phyloP scores from a whole-genome alignment of 805 yeast species.

The Clavispora santaluciae region DNA sequence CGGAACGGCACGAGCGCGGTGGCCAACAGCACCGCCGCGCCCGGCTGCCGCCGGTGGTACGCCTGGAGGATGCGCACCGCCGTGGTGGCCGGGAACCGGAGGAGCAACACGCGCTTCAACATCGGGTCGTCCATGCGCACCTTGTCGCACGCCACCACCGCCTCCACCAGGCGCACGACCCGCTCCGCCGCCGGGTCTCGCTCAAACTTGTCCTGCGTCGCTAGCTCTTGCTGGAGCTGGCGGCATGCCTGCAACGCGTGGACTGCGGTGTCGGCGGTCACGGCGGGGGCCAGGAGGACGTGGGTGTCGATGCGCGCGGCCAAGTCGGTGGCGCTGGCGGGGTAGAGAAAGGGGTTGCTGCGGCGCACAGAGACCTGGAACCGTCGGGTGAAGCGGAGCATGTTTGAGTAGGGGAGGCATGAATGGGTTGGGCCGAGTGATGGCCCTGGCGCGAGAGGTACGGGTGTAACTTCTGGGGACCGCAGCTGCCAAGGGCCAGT shows the following conservation, averaged over 20 bases:
- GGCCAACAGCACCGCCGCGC: conserved; percentile 26
- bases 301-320: conserved; percentile 6
- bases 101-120: conserved; percentile 24
- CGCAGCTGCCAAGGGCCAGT: too few species aligned
- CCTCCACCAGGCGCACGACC: conserved; percentile 17
- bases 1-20: conserved; percentile 62
- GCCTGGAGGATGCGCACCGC: conserved; percentile 23
- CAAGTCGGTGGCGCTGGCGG: conserved; percentile 10
- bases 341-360: conserved; percentile 10
- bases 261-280: conserved; percentile 5
- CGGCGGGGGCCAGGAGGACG: conserved; percentile 1
- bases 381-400: background rate
- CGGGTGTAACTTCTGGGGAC: too few species aligned
- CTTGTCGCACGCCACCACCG: conserved; percentile 17
- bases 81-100: conserved; percentile 29
- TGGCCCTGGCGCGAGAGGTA: too few species aligned
- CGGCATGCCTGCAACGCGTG: conserved; percentile 23
- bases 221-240: conserved; percentile 14
- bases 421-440: too few species aligned
- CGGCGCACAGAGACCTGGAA: background rate
- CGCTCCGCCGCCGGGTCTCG: conserved; percentile 18
- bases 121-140: conserved; percentile 21
- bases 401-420: background rate
- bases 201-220: conserved; percentile 21
- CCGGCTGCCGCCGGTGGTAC: conserved; percentile 24